Percentiles rank a stretch among this genome's conserved stretches.
phyloP scores from a whole-genome alignment of 495 filamentous ascomycete genomes.

The Tuber indicum region DNA sequence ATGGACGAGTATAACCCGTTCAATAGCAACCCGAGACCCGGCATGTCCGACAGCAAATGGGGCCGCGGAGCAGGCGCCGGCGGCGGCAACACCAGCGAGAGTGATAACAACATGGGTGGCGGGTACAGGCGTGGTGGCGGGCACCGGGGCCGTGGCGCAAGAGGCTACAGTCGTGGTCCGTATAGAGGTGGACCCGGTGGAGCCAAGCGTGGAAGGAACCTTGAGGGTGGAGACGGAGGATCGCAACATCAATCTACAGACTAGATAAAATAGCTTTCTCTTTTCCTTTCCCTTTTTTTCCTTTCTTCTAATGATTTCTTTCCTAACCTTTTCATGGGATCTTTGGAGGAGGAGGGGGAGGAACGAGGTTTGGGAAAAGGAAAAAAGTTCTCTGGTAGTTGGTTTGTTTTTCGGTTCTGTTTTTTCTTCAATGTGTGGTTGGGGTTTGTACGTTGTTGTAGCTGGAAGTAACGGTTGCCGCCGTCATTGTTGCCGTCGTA shows the following conservation, averaged over 20 bases:
- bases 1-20: slow-evolving; percentile 53
- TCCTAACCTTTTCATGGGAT: not conserved
- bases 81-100: slow-evolving; percentile 65
- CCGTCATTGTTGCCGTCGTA: not conserved
- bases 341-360: slow-evolving; percentile 9
- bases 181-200: slow-evolving; percentile 13
- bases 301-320: slow-evolving; percentile 19
- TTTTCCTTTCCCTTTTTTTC: slow-evolving; percentile 14
- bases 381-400: not conserved
- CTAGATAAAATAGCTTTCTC: slow-evolving; percentile 17
- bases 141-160: not conserved
- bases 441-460: not conserved
- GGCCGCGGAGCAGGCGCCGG: slow-evolving; percentile 45
- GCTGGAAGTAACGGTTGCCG: not conserved
- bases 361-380: slow-evolving; percentile 7
- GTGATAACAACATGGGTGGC: slow-evolving; percentile 41
- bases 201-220: slow-evolving; percentile 1
- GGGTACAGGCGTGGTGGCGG: slow-evolving; percentile 13
- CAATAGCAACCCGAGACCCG: slow-evolving; percentile 48
- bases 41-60: slow-evolving; percentile 68
- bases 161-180: slow-evolving; percentile 12
- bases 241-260: slow-evolving; percentile 24
- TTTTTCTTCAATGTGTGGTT: not conserved
- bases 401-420: not conserved
- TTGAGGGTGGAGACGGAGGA: slow-evolving; percentile 26